Conservation (phyloP, 768 basidiomycete genomes). For the Tylopilus balloui region DNA sequence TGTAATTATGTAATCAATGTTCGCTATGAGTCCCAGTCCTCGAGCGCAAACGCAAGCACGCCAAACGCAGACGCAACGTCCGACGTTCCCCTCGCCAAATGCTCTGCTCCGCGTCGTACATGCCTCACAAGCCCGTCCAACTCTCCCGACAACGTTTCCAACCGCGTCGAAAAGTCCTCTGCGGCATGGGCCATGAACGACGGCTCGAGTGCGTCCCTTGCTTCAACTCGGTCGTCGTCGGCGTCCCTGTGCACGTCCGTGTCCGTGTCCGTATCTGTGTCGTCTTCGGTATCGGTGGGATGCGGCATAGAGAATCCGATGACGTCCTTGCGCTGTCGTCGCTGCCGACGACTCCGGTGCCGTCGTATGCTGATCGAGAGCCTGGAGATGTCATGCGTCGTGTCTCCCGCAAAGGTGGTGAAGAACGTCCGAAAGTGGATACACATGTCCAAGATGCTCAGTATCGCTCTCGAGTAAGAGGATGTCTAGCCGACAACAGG, state of each 20-base stretch:
- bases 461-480: conserved; percentile 58
- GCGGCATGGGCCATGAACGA: conserved; percentile 45
- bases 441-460: conserved; percentile 70
- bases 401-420: conserved; percentile 54
- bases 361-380: conserved; percentile 49
- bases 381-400: conserved; percentile 51
- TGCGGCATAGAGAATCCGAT: conserved; percentile 54
- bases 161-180: conserved; percentile 43
- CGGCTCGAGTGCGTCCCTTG: conserved; percentile 19
- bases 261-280: conserved; percentile 34
- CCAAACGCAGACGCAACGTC: conserved; percentile 63
- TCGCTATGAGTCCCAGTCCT: conserved; percentile 65
- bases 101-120: conserved; percentile 64
- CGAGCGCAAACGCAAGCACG: conserved; percentile 68
- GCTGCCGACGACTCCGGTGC: conserved; percentile 60
- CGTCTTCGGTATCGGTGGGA: conserved; percentile 30
- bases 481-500: conserved; percentile 50
- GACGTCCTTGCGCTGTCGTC: conserved; percentile 50
- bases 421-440: conserved; percentile 67
- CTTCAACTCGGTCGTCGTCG: conserved; percentile 16
- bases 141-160: conserved; percentile 65
- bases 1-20: conserved; percentile 1
- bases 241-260: conserved; percentile 25
- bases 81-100: conserved; percentile 54
- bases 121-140: conserved; percentile 70